These are phyloP conservation scores for Botrytis elliptica DNA, from an alignment of 2,329 filamentous ascomycete species.

Conservation along the genomic window DNA sequence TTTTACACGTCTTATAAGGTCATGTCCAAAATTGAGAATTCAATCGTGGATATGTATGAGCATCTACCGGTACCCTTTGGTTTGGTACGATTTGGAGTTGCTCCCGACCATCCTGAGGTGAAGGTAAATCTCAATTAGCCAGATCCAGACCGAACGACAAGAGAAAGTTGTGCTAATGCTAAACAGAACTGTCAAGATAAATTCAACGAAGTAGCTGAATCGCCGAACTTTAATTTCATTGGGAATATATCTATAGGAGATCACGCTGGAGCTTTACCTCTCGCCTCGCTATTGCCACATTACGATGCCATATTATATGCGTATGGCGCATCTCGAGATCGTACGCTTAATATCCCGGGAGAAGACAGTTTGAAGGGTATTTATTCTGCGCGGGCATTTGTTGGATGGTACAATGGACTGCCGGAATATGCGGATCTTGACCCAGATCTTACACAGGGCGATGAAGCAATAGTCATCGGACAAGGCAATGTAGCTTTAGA, in stretches of 20 bases:
- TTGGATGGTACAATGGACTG: conserved; percentile 97
- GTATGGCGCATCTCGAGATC: conserved; percentile 87
- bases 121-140: conserved; percentile 58
- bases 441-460: conserved; percentile 71
- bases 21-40: conserved; percentile 70
- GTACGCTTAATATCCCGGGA: conserved; percentile 73
- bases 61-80: conserved; percentile 89
- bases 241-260: conserved; percentile 82
- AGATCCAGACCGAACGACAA: conserved; percentile 14
- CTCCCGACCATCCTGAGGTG: conserved; percentile 97
- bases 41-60: conserved; percentile 93
- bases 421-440: conserved; percentile 73
- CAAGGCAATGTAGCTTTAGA: conserved; percentile 97
- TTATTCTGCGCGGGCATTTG: conserved; percentile 86
- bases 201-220: conserved; percentile 83
- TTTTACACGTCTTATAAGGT: conserved; percentile 92
- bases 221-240: conserved; percentile 81
- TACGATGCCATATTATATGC: conserved; percentile 93
- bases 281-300: conserved; percentile 69
- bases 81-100: conserved; percentile 88
- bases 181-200: conserved; percentile 88
- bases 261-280: conserved; percentile 54
- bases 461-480: conserved; percentile 84
- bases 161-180: conserved; percentile 22
- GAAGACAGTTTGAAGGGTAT: conserved; percentile 72